Conservation (phyloP, 192 early-diverging fungal species). For the Backusella luteola region DNA sequence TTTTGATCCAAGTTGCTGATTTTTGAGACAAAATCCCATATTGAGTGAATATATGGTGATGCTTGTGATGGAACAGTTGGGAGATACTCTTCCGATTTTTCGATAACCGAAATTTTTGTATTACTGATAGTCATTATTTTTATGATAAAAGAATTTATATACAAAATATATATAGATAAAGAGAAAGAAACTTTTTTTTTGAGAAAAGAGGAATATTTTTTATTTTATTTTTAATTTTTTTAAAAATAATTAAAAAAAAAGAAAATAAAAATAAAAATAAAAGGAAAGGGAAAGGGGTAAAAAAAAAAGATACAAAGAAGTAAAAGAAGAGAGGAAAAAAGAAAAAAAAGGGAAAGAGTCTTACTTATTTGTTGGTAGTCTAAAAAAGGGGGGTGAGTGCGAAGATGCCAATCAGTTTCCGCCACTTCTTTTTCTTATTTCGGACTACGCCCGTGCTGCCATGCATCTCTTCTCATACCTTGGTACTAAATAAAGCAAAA, state of each 20-base stretch:
- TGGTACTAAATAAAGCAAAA: conserved; percentile 1
- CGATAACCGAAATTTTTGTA: conserved; percentile 10
- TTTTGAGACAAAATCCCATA: conserved; percentile 9
- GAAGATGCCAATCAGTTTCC: conserved; percentile 20
- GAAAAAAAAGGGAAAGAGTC: neutral
- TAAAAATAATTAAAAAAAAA: conserved; percentile 7
- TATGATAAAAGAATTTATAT: neutral
- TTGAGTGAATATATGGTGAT: neutral
- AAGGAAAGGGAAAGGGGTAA: neutral
- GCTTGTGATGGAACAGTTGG: conserved; percentile 8
- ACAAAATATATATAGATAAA: conserved; percentile 1
- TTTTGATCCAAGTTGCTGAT: neutral
- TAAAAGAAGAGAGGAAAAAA: neutral
- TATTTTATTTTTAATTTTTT: neutral
- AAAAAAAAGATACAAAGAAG: conserved; percentile 4
- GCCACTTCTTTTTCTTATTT: conserved; percentile 21
- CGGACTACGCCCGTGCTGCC: conserved; percentile 22
- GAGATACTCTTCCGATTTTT: conserved; percentile 1
- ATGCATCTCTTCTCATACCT: conserved; percentile 7
- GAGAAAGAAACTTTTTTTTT: neutral
- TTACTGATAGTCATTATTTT: conserved; percentile 3
- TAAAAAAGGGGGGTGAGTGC: neutral
- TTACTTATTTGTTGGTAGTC: neutral
- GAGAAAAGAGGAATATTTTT: neutral
- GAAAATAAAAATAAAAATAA: neutral